A percentile compares a stretch with the other conserved stretches of the same genome.
Evolutionary conservation across 2,329 filamentous ascomycete genomes (phyloP).

Genomic region (Chalaropsis ovoidea): DNA sequence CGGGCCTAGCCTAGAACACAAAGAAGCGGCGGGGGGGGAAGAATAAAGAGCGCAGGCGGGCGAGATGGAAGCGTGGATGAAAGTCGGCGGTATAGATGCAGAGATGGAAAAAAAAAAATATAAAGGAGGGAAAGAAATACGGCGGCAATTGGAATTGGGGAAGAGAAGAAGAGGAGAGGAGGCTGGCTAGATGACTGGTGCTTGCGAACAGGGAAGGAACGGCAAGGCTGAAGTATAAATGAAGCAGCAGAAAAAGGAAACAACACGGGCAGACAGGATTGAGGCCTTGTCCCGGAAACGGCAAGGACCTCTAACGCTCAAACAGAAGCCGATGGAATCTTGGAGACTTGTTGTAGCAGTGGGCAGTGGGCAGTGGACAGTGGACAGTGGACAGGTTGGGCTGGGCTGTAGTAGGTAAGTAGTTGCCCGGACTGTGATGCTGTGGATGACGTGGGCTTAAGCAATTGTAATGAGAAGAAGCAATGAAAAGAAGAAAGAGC

Average conservation of each 20-base stretch:
- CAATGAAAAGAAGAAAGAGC: not conserved
- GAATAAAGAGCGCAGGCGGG: not conserved
- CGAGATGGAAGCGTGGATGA: slow-evolving; percentile 6
- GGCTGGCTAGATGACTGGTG: slow-evolving; percentile 15
- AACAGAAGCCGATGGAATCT: slow-evolving; percentile 12
- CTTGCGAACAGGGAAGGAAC: not conserved
- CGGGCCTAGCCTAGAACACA: no score
- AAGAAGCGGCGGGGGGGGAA: no score
- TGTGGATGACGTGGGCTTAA: not conserved
- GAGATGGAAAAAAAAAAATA: slow-evolving; percentile 2
- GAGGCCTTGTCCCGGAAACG: slow-evolving; percentile 14
- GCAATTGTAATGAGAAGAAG: not conserved
- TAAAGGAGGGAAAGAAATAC: not conserved
- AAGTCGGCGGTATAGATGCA: not conserved
- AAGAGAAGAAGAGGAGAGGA: not conserved
- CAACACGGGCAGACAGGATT: slow-evolving; percentile 6
- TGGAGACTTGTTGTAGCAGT: not conserved
- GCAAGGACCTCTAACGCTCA: slow-evolving; percentile 4
- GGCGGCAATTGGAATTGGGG: not conserved
- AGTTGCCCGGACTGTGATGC: not conserved
- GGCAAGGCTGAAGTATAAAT: slow-evolving; percentile 10
- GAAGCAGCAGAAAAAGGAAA: not conserved
- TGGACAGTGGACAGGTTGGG: no score
- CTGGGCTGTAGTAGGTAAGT: no score
- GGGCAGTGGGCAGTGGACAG: not conserved